These are phyloP conservation scores for Ulvella scutata DNA, from an alignment of 139 green algal genomes.

Conservation along the genomic window DNA sequence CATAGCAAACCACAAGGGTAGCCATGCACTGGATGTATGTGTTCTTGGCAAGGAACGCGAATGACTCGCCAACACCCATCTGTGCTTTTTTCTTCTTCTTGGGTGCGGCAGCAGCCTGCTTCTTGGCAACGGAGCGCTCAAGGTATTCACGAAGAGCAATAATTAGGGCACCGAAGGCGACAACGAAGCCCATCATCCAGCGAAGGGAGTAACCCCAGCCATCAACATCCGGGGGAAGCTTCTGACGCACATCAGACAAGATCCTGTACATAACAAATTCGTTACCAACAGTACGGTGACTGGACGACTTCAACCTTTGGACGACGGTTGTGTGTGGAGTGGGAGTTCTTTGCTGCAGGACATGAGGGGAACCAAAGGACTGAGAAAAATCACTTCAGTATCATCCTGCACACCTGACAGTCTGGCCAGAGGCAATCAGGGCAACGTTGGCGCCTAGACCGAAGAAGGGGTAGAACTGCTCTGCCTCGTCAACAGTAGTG, in stretches of 20 bases:
- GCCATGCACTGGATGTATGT: constrained; percentile 94
- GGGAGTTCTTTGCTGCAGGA: neutral
- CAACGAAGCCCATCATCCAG: constrained; percentile 94
- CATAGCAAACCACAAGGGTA: constrained; percentile 88
- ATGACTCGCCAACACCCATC: constrained; percentile 85
- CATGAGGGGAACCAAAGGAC: neutral
- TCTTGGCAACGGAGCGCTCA: constrained; percentile 67
- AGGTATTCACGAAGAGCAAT: constrained; percentile 69
- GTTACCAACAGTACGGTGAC: no score
- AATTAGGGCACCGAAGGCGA: constrained; percentile 66
- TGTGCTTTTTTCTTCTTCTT: constrained; percentile 87
- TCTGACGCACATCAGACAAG: constrained; percentile 39
- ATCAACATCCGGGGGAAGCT: constrained; percentile 84
- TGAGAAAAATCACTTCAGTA: neutral
- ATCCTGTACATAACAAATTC: constrained; percentile 21
- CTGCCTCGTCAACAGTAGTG: constrained; percentile 96
- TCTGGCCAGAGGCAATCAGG: constrained; percentile 91
- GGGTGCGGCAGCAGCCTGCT: constrained; percentile 30
- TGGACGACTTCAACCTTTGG: no score
- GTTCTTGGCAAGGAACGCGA: constrained; percentile 84
- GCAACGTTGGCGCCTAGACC: constrained; percentile 96
- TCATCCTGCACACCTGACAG: constrained; percentile 57
- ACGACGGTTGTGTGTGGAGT: no score
- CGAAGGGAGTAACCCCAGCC: constrained; percentile 91
- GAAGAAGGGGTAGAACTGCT: constrained; percentile 97